These are phyloP conservation scores for Tolypocladium paradoxum DNA, from an alignment of 2,329 filamentous ascomycete genomes.

Conservation along the genomic window DNA sequence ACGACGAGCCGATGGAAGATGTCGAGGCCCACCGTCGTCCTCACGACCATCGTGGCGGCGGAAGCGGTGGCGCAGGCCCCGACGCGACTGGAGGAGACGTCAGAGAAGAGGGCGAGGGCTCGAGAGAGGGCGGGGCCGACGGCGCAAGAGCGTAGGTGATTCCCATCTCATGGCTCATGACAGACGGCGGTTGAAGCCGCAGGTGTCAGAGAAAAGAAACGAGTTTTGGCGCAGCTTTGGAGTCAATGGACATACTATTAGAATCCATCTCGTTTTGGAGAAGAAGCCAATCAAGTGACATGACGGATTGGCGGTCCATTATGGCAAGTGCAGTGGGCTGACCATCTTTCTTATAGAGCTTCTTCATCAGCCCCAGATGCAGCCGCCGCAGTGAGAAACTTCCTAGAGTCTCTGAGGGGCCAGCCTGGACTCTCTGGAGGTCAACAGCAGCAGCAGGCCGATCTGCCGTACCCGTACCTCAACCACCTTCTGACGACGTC, in stretches of 20 bases:
- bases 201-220: constrained; percentile 4
- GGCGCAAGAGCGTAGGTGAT: constrained; percentile 98
- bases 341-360: constrained; percentile 41
- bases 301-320: constrained; percentile 1
- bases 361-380: constrained; percentile 54
- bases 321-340: constrained; percentile 21
- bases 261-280: constrained; percentile 15
- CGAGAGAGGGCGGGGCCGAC: constrained; percentile 88
- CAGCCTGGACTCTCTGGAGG: constrained; percentile 29
- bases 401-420: constrained; percentile 70
- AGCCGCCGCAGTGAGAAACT: constrained; percentile 72
- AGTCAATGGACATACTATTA: constrained; percentile 21
- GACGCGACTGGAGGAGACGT: constrained; percentile 87
- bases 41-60: constrained; percentile 45
- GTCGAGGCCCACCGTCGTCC: constrained; percentile 54
- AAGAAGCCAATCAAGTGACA: constrained; percentile 12
- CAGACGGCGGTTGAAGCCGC: constrained; percentile 8
- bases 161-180: constrained; percentile 18
- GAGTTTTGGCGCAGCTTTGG: constrained; percentile 5
- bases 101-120: constrained; percentile 76
- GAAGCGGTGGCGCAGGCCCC: constrained; percentile 70
- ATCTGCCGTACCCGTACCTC: constrained; percentile 69
- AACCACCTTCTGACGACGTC: constrained; percentile 73
- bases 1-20: constrained; percentile 43
- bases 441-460: constrained; percentile 21